Conservation (phyloP, 345 rosid species). For the Eucalyptus microcorys region DNA sequence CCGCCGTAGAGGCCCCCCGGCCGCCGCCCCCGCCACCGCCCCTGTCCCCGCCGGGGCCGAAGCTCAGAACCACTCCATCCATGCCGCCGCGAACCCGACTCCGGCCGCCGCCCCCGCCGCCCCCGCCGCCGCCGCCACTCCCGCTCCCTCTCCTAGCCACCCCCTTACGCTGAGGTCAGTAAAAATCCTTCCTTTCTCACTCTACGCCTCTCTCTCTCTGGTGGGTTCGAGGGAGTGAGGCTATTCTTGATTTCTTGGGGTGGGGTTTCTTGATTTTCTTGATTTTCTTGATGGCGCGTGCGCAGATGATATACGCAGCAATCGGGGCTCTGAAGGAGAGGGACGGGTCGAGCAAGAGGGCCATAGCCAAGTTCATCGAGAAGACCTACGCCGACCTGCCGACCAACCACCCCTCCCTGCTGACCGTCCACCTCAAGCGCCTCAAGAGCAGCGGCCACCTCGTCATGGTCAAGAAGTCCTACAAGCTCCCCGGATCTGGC, state of each 20-base stretch:
- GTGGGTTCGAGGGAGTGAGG: neutral
- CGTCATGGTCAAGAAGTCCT: constrained; percentile 49
- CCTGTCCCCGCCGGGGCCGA: neutral
- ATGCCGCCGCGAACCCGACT: neutral
- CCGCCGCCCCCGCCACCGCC: neutral
- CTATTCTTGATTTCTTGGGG: neutral
- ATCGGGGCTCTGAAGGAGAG: constrained; percentile 51
- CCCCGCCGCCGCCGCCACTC: neutral
- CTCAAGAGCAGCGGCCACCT: constrained; percentile 45
- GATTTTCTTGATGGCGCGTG: too few relatives aligned
- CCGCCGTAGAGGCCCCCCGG: neutral
- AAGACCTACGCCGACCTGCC: constrained; percentile 30
- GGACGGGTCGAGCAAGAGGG: constrained; percentile 70
- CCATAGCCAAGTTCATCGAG: constrained; percentile 66
- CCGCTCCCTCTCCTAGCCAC: neutral
- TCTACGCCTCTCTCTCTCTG: neutral
- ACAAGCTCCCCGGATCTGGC: constrained; percentile 27
- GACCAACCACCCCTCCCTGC: constrained; percentile 29
- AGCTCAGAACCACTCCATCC: neutral
- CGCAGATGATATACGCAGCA: constrained; percentile 68
- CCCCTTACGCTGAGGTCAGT: constrained; percentile 16
- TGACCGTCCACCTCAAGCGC: constrained; percentile 50
- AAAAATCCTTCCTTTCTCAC: neutral
- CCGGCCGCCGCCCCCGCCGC: neutral
- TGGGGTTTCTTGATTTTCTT: neutral